Evolutionary conservation across 2,329 filamentous ascomycete genomes (phyloP).

Genomic region (Fusarium lateritium): DNA sequence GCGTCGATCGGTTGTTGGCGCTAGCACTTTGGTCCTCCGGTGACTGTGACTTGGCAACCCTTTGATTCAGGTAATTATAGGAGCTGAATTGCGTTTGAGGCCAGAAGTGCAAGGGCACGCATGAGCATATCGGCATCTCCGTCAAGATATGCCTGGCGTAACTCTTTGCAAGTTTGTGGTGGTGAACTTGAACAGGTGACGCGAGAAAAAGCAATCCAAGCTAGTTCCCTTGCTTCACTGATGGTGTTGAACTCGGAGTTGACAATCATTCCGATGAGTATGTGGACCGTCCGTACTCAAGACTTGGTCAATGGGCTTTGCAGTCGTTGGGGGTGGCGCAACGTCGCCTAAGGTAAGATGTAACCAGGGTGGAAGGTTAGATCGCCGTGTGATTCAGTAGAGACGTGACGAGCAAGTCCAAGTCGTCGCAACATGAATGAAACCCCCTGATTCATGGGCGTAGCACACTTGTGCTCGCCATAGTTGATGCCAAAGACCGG

Average conservation of each 20-base stretch:
- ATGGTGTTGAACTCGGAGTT: constrained; percentile 11
- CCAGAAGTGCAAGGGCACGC: constrained; percentile 20
- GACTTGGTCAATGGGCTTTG: background rate
- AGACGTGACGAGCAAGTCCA: constrained; percentile 16
- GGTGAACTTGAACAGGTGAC: constrained; percentile 16
- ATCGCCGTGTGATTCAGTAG: constrained; percentile 23
- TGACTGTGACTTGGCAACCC: constrained; percentile 20
- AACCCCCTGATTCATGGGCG: constrained; percentile 4
- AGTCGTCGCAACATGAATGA: constrained; percentile 8
- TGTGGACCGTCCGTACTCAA: background rate
- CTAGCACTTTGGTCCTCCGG: constrained; percentile 25
- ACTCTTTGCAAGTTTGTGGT: constrained; percentile 12
- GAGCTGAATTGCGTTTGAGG: constrained; percentile 26
- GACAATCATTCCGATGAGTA: background rate
- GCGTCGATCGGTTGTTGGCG: constrained; percentile 41
- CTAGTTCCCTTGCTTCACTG: background rate
- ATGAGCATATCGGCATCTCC: constrained; percentile 14
- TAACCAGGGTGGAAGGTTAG: constrained; percentile 17
- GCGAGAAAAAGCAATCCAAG: constrained; percentile 5
- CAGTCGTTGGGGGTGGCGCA: constrained; percentile 29
- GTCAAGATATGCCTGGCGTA: background rate
- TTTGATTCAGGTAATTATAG: constrained; percentile 3
- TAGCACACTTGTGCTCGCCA: constrained; percentile 9
- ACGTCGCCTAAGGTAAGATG: constrained; percentile 3
- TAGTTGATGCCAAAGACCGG: background rate